Conservation (phyloP, 2,329 filamentous ascomycete genomes). For the Nannizziopsis arthrosporioides region DNA sequence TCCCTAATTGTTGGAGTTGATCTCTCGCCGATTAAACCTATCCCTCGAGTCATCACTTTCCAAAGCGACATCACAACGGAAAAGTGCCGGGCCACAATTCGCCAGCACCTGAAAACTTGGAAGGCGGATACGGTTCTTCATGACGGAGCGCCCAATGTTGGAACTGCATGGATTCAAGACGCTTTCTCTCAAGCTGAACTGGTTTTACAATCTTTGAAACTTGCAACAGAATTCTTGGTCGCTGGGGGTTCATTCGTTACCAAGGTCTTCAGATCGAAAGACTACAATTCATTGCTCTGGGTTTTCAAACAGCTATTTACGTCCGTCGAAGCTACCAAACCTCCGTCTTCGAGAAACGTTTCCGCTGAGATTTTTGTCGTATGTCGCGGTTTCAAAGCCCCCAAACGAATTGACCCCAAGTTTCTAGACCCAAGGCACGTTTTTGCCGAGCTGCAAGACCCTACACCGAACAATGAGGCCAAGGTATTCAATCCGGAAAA, state of each 20-base stretch:
- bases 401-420: conserved; percentile 81
- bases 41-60: conserved; percentile 86
- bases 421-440: conserved; percentile 83
- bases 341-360: conserved; percentile 87
- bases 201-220: conserved; percentile 76
- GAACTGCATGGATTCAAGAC: conserved; percentile 96
- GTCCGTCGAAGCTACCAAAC: conserved; percentile 94
- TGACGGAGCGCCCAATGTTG: conserved; percentile 94
- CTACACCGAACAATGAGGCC: conserved; percentile 87
- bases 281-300: conserved; percentile 93
- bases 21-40: conserved; percentile 87
- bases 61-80: conserved; percentile 97
- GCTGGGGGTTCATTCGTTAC: conserved; percentile 91
- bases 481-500: conserved; percentile 96
- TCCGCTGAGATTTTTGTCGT: conserved; percentile 98
- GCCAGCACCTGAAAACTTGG: conserved; percentile 84
- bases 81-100: conserved; percentile 82
- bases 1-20: conserved; percentile 92
- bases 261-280: conserved; percentile 93
- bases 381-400: conserved; percentile 87
- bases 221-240: conserved; percentile 84
- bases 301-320: conserved; percentile 93
- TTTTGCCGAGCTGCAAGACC: conserved; percentile 79
- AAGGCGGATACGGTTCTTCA: conserved; percentile 93
- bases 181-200: conserved; percentile 96